phyloP scores from a whole-genome alignment of 345 rosid species.

The Eutrema japonicum region DNA sequence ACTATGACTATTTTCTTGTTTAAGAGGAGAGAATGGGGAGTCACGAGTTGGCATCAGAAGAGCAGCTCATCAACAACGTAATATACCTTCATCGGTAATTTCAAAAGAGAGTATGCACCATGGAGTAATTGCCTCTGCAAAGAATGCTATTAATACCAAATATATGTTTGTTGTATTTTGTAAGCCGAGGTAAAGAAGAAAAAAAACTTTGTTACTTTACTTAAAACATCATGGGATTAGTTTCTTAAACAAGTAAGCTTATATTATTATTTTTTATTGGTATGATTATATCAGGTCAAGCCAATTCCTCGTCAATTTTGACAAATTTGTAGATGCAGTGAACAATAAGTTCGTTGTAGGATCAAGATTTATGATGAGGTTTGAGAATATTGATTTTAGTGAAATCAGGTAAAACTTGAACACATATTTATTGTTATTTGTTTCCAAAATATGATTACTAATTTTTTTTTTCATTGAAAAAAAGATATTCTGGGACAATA shows the following conservation, averaged over 20 bases:
- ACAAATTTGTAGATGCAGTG: constrained; percentile 57
- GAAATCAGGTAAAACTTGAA: neutral
- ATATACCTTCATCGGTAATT: neutral
- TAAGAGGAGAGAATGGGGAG: constrained; percentile 12
- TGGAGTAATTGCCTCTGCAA: neutral
- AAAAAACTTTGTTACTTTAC: neutral
- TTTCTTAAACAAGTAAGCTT: neutral
- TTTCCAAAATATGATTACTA: neutral
- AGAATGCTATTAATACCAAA: neutral
- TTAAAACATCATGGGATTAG: neutral
- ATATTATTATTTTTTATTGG: neutral
- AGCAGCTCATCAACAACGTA: neutral
- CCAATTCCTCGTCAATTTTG: constrained; percentile 62
- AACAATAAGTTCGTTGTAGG: constrained; percentile 54
- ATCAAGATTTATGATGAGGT: constrained; percentile 66
- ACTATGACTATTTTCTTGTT: neutral
- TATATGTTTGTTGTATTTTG: neutral
- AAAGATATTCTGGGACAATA: neutral
- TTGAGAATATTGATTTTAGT: constrained; percentile 59
- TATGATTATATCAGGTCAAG: constrained; percentile 33
- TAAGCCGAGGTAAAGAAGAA: neutral
- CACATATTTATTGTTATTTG: neutral
- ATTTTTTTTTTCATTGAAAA: neutral
- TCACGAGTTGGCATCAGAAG: constrained; percentile 1
- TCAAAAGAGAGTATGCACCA: neutral